Evolutionary conservation across 257 asterid species (phyloP), one percentile per base, ranked within the genome.

Genomic region (Orobanche coerulescens): DNA sequence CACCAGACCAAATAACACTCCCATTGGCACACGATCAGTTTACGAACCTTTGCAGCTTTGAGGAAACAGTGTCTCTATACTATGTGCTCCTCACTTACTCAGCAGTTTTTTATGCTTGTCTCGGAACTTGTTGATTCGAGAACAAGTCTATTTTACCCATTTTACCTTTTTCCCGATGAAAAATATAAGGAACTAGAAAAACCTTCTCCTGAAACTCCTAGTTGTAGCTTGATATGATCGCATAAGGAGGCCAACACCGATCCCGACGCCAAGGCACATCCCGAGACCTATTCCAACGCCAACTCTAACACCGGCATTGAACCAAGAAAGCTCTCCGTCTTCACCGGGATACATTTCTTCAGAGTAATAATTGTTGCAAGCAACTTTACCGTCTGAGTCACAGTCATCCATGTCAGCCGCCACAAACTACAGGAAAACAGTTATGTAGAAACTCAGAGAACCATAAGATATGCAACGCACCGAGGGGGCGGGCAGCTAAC

Each of bases 271-370:
- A 44, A 83, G 75, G 73, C 90, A 83, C 81, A 83, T 76, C 23
- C 85, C 86, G 12, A 83, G 87, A 40, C 87, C 80, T 60, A 83
- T 81, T 36, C 91, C 87, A 1, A 83, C 83, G 14, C 91, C 91
- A 9, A 83, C 91, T 56, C 85, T 74, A 63, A 83, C 87, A 61
- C 91, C 91, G 55, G 87, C 80, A 12, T 81, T 81, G 69, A 83
- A 83, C 87, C 87, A 83, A 1, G 84, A 56, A 34, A 81, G 85
- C 66, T 83, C 79, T 12, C 87, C 91, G 31, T 83, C 85, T 74
- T 83, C 85, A 60, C 87, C 84, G 4, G 71, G 25, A 62, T 71
- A 78, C 86, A 73, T 71, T 55, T 82, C 82, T 25, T 79, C 82
- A 9, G 84, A 55, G 66, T 79, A 79, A 70, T 79, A 79, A 70